Base-by-base conservation (phyloP, 1,284 basidiomycete species). In the Xanthoconium separans region DNA sequence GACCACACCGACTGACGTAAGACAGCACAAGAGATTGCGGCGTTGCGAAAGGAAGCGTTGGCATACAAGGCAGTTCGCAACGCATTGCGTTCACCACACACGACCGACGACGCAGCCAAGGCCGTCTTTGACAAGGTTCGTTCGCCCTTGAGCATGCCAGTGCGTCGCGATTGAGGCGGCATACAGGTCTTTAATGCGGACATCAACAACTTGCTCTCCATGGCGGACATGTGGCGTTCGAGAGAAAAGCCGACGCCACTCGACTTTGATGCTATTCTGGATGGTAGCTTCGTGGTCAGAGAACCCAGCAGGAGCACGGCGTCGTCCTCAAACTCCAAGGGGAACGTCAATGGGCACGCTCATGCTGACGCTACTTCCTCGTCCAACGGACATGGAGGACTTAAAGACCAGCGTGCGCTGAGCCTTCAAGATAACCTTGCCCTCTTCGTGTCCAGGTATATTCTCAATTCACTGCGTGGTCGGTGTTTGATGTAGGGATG, bases 141-240 rank as follows among this genome's bases (percentile, higher is more conserved):
- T 51, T 18, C 12, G 22, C 56, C 11, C 16, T 11, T 4, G 16
- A 41, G 18, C 5, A n/a, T 47, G 36, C 6, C 39, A 30, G 20
- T 20, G 24, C 24, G 12, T 33, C 30, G 10, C 1, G 9, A 12
- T 49, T 51, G 5, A 62, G 16, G 15, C 39, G 27, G 20, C 18
- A 3, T 34, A 34, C 5, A 95, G 91, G 89, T 98, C 10, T 99
- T 95, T 77, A 79, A 87, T 58, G 72, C 82, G 2, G 97, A 99
- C 64, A 93, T 98, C 61, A 80, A 85, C 54, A 91, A 97, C 47
- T 78, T 99, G 2, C 77, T 99, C 13, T 83, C 83, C 13, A 99
- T 99, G 97, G 78, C 87, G n/a, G 96, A 98, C 65, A 98, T 99
- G 95, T 99, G 97, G 97, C 87, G 86, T 44, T 82, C 88, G 10